Evolutionary conservation across 169 alveolate species (phyloP).

Genomic region (Babesia bigemina): DNA sequence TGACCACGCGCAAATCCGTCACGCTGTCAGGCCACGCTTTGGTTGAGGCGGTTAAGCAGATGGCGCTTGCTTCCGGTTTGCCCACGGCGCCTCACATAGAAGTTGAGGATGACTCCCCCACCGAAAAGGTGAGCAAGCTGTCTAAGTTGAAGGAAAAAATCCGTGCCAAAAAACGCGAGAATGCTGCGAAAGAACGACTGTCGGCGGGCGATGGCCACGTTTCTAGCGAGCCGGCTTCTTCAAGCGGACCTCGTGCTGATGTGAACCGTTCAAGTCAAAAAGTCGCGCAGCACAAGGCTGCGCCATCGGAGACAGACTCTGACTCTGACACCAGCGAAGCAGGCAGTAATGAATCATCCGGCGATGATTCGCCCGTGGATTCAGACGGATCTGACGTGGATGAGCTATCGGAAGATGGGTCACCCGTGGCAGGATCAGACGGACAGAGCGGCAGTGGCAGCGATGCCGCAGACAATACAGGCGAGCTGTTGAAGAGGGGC

Average conservation of each 20-base stretch:
- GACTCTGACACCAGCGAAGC: neutral
- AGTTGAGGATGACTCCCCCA: slow-evolving; percentile 17
- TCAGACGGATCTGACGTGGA: neutral
- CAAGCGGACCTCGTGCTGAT: neutral
- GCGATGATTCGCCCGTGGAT: neutral
- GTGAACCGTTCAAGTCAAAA: neutral
- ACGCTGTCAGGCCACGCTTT: slow-evolving; percentile 30
- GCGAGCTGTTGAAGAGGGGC: slow-evolving; percentile 12
- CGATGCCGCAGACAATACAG: too few relatives aligned
- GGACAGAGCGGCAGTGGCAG: too few relatives aligned
- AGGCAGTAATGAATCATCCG: neutral
- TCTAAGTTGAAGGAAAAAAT: slow-evolving; percentile 63
- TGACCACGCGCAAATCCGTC: slow-evolving; percentile 39
- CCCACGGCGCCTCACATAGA: slow-evolving; percentile 62
- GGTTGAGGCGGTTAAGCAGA: slow-evolving; percentile 40
- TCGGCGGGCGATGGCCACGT: neutral
- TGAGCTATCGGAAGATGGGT: neutral
- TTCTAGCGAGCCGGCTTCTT: neutral
- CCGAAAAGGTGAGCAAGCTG: slow-evolving; percentile 33
- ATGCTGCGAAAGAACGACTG: neutral
- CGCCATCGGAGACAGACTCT: neutral
- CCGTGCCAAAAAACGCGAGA: slow-evolving; percentile 4
- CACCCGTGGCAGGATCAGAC: neutral
- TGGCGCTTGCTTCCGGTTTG: slow-evolving; percentile 59
- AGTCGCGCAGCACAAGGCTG: neutral